phyloP scores from a whole-genome alignment of 2,329 filamentous ascomycete species.

The Hymenoscyphus salicellus region DNA sequence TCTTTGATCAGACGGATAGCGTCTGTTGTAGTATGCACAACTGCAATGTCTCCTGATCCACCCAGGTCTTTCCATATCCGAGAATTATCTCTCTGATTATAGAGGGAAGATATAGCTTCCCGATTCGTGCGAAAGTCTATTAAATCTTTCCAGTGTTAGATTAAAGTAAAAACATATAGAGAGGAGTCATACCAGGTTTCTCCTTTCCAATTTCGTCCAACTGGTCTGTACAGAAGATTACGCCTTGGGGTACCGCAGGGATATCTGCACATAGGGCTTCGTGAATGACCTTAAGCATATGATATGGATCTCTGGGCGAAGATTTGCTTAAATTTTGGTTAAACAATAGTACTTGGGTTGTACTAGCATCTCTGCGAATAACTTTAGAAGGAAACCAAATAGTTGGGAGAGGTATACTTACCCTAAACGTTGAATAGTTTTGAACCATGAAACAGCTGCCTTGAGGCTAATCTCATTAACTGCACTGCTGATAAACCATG shows the following conservation, averaged over 20 bases:
- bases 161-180: not conserved
- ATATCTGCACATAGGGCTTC: not conserved
- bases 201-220: slow-evolving; percentile 1
- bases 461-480: slow-evolving; percentile 70
- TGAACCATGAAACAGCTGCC: slow-evolving; percentile 76
- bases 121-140: too few relatives aligned
- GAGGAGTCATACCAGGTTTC: slow-evolving; percentile 1
- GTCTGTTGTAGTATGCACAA: too few relatives aligned
- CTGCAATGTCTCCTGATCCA: too few relatives aligned
- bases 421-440: not conserved
- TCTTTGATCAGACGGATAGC: not conserved
- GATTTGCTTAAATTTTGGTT: not conserved
- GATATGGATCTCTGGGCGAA: not conserved
- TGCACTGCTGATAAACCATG: slow-evolving; percentile 28
- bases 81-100: too few relatives aligned
- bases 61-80: too few relatives aligned
- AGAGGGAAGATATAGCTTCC: too few relatives aligned
- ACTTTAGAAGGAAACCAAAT: not conserved
- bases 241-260: not conserved
- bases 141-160: not conserved
- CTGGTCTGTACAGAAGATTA: slow-evolving; percentile 2
- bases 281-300: slow-evolving; percentile 1
- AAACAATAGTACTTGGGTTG: not conserved
- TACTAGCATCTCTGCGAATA: too few relatives aligned
- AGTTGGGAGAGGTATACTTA: not conserved